Evolutionary conservation across 495 filamentous ascomycete genomes (phyloP).

Genomic region (Paragyromitra xinjiangensis): DNA sequence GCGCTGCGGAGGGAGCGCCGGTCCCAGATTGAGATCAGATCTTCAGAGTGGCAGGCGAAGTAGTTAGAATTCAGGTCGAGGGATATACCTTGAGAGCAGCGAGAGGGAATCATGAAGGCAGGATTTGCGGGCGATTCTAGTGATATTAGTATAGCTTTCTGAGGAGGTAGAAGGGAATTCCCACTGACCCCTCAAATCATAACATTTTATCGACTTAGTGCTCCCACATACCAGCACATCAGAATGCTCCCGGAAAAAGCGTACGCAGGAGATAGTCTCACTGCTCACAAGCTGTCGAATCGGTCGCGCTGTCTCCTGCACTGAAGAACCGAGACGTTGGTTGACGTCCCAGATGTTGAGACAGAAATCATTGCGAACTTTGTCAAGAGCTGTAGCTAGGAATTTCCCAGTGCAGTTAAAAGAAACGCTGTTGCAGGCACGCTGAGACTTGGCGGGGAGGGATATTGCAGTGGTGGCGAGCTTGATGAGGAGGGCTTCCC

Average conservation of each 20-base stretch:
- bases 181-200: slow-evolving; percentile 79
- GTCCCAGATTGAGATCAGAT: slow-evolving; percentile 89
- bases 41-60: slow-evolving; percentile 76
- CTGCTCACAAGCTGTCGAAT: slow-evolving; percentile 78
- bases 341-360: slow-evolving; percentile 94
- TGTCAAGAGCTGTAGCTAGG: slow-evolving; percentile 87
- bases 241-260: slow-evolving; percentile 87
- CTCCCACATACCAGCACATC: slow-evolving; percentile 83
- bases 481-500: slow-evolving; percentile 81
- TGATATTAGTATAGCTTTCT: slow-evolving; percentile 19
- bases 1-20: slow-evolving; percentile 65
- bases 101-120: slow-evolving; percentile 73
- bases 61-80: slow-evolving; percentile 94
- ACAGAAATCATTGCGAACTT: slow-evolving; percentile 90
- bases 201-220: slow-evolving; percentile 84
- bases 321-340: slow-evolving; percentile 64
- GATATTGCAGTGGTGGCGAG: slow-evolving; percentile 73
- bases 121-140: slow-evolving; percentile 66
- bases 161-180: neutral
- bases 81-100: slow-evolving; percentile 87
- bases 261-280: slow-evolving; percentile 86
- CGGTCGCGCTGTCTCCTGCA: slow-evolving; percentile 64
- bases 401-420: slow-evolving; percentile 77
- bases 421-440: slow-evolving; percentile 89
- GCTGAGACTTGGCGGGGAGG: slow-evolving; percentile 83